Evolutionary conservation across 2,329 filamentous ascomycete genomes (phyloP), one percentile per base, ranked within the genome.

Genomic region (Aspergillus tubingensis): DNA sequence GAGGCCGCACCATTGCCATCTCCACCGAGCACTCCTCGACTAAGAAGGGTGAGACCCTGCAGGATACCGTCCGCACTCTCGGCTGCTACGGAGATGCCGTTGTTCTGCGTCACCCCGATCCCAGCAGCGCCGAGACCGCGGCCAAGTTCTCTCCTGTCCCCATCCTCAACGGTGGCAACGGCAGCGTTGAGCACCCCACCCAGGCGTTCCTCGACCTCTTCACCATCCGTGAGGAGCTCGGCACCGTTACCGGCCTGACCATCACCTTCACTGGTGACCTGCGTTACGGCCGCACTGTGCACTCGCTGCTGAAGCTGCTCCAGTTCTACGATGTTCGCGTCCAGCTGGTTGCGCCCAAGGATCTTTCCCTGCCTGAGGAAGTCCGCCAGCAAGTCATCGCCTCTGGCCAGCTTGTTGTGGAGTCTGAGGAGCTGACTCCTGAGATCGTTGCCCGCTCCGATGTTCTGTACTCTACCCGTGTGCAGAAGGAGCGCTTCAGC

Each of bases 181-280:
- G 95, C 65, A 92, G 90, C 79, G 88, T 91, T 70, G 95, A 99
- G 81, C 95, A 99, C 79, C 95, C 95, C 0, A 99, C 95, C 0
- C 95, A 99, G 79, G 95, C 95, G 0, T 95, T 99, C 85, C 83
- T 99, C 21, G 95, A 99, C 72, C 88, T 99, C 60, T 99, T 97
- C 83, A 98, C 95, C 57, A 99, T 99, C 73, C 91, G 95, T 68
- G 95, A 99, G 79, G 95, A 99, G 78, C 85, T 98, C 8, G 95
- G 95, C 65, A 97, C 93, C 0, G 94, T 98, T 59, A 93, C 94
- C 73, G 94, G 94, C 55, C 83, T 99, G 65, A 98, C 92, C 48
- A 96, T 99, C 73, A 99, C 95, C 54, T 99, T 99, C 77, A 85
- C 92, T 48, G 95, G 95, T 70, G 95, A 99, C 73, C 87, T 99